Conservation (phyloP, 202 grass and related monocot genomes). For the Panicum virgatum region DNA sequence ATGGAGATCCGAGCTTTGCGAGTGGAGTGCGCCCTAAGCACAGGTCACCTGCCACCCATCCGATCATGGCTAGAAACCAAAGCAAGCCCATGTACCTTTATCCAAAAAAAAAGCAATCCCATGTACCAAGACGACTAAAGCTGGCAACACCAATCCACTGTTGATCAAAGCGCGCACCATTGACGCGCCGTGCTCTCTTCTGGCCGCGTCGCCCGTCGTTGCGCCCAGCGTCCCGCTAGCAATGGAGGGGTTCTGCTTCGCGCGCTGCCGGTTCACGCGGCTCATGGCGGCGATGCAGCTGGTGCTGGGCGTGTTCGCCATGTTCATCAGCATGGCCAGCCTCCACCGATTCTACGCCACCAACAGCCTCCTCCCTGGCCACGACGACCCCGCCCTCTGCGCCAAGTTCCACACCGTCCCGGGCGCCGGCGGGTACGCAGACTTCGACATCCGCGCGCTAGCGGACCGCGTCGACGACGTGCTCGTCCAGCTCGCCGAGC, state of each 20-base stretch:
- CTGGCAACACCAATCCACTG: background rate
- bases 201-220: background rate
- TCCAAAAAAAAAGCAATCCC: background rate
- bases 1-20: constrained; percentile 43
- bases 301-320: constrained; percentile 61
- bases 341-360: constrained; percentile 75
- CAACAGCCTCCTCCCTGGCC: constrained; percentile 37
- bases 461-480: constrained; percentile 83
- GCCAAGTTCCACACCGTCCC: constrained; percentile 44
- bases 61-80: background rate
- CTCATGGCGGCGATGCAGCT: constrained; percentile 65
- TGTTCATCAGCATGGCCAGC: constrained; percentile 74
- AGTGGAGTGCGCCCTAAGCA: constrained; percentile 27
- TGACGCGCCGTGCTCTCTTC: background rate
- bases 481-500: constrained; percentile 63
- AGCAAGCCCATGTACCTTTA: no score
- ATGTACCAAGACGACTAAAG: background rate
- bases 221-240: background rate
- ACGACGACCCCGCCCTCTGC: constrained; percentile 30
- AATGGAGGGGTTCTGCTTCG: constrained; percentile 60
- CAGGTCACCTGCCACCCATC: background rate
- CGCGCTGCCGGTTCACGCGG: constrained; percentile 55
- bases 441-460: constrained; percentile 75
- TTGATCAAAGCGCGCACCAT: background rate
- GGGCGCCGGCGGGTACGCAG: constrained; percentile 43